phyloP scores from a whole-genome alignment of 1,139 yeast genomes.

The Komagataea norvegica region DNA sequence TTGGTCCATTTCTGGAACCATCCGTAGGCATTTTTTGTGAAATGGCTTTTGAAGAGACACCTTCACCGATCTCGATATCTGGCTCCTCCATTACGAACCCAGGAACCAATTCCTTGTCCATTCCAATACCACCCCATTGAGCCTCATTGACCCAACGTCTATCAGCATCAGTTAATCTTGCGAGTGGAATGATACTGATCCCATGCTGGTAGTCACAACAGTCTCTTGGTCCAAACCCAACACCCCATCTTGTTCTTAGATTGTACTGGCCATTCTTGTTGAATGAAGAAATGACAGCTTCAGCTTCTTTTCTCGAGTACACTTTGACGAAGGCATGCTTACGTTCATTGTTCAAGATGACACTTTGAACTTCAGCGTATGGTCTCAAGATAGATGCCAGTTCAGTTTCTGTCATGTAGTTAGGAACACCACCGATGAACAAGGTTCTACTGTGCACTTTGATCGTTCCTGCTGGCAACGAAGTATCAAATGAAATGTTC shows the following conservation, averaged over 20 bases:
- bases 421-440: slow-evolving; percentile 91
- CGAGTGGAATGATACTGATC: slow-evolving; percentile 77
- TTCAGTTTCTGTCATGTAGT: slow-evolving; percentile 70
- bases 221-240: slow-evolving; percentile 97
- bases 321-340: slow-evolving; percentile 96
- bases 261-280: slow-evolving; percentile 50
- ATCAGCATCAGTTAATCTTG: slow-evolving; percentile 90
- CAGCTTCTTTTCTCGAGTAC: slow-evolving; percentile 94
- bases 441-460: slow-evolving; percentile 86
- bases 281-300: slow-evolving; percentile 59
- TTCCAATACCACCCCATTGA: slow-evolving; percentile 95
- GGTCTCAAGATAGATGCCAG: slow-evolving; percentile 68
- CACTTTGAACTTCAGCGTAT: slow-evolving; percentile 92
- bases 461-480: slow-evolving; percentile 74
- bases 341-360: slow-evolving; percentile 79
- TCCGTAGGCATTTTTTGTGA: slow-evolving; percentile 85
- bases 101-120: slow-evolving; percentile 70
- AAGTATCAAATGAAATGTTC: slow-evolving; percentile 62
- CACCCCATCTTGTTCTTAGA: slow-evolving; percentile 95
- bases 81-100: slow-evolving; percentile 94
- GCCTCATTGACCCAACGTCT: slow-evolving; percentile 84
- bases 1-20: slow-evolving; percentile 81
- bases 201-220: slow-evolving; percentile 95
- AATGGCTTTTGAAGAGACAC: slow-evolving; percentile 89
- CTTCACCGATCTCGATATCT: slow-evolving; percentile 93